Percentiles rank a stretch among this genome's conserved stretches.
phyloP scores from a whole-genome alignment of 192 early-diverging fungal species.

The Entophlyctis helioformis region DNA sequence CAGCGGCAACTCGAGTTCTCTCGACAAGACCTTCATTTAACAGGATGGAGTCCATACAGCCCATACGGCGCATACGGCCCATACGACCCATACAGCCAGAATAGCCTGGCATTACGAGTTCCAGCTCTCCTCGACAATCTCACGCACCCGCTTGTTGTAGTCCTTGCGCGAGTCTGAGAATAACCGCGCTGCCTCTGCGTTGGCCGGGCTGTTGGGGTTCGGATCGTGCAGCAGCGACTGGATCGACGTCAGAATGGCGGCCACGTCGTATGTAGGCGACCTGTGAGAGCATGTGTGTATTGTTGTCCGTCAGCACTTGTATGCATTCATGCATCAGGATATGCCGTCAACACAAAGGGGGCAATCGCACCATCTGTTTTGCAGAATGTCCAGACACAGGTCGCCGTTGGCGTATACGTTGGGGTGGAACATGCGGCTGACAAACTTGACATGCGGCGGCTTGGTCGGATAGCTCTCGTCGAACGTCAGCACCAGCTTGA shows the following conservation, averaged over 20 bases:
- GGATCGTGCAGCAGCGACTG: slow-evolving; percentile 95
- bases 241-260: slow-evolving; percentile 65
- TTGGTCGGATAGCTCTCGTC: slow-evolving; percentile 98
- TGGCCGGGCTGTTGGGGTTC: slow-evolving; percentile 92
- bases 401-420: slow-evolving; percentile 96
- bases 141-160: slow-evolving; percentile 79
- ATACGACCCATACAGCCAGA: too few relatives aligned
- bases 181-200: slow-evolving; percentile 88
- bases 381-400: slow-evolving; percentile 94
- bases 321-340: too few relatives aligned
- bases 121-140: slow-evolving; percentile 87
- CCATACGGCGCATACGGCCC: too few relatives aligned
- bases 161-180: slow-evolving; percentile 91
- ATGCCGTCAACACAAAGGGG: too few relatives aligned
- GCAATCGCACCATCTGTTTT: slow-evolving; percentile 71
- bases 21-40: too few relatives aligned
- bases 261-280: slow-evolving; percentile 18
- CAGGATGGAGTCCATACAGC: too few relatives aligned
- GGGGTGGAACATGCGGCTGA: slow-evolving; percentile 94
- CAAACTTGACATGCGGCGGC: slow-evolving; percentile 89
- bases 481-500: slow-evolving; percentile 86
- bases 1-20: too few relatives aligned
- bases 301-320: too few relatives aligned
- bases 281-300: background rate
- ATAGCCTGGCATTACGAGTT: too few relatives aligned